Percentiles rank a stretch among this genome's conserved stretches.
Evolutionary conservation across 345 rosid genomes (phyloP).

Genomic region (Passiflora organensis): DNA sequence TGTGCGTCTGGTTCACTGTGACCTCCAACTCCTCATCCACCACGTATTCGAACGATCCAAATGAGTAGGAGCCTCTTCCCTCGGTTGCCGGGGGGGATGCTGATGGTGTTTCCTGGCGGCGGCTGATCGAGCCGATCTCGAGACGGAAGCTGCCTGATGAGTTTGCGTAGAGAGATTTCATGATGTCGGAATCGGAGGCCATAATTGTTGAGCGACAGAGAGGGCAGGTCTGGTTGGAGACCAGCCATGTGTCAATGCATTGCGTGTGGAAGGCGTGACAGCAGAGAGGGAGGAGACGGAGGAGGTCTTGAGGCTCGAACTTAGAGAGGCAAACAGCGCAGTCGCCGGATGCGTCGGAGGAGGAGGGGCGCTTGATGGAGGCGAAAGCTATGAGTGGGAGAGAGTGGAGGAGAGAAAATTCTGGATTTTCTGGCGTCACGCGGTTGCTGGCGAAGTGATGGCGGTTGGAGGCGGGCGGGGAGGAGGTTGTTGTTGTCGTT

Average conservation of each 20-base stretch:
- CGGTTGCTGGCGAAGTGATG: slow-evolving; percentile 31
- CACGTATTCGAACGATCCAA: slow-evolving; percentile 80
- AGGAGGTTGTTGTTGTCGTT: background rate
- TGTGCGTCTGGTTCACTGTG: slow-evolving; percentile 33
- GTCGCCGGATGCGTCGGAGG: slow-evolving; percentile 37
- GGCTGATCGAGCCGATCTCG: slow-evolving; percentile 89
- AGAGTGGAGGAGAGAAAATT: slow-evolving; percentile 40
- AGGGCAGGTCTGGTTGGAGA: slow-evolving; percentile 73
- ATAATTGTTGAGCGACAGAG: slow-evolving; percentile 74
- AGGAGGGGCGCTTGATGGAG: slow-evolving; percentile 50
- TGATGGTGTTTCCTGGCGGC: slow-evolving; percentile 15
- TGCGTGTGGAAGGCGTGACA: slow-evolving; percentile 83
- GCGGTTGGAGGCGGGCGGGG: slow-evolving; percentile 17
- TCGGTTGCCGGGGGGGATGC: slow-evolving; percentile 17
- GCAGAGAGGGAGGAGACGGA: slow-evolving; percentile 80
- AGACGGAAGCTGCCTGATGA: slow-evolving; percentile 59
- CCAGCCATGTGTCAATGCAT: slow-evolving; percentile 81
- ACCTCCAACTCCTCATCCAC: slow-evolving; percentile 73
- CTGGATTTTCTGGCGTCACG: slow-evolving; percentile 43
- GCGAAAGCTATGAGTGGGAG: slow-evolving; percentile 77
- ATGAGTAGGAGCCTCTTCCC: slow-evolving; percentile 53
- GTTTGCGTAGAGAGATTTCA: slow-evolving; percentile 34
- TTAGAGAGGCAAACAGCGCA: slow-evolving; percentile 87
- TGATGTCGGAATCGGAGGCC: slow-evolving; percentile 56
- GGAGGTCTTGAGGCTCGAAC: slow-evolving; percentile 67